These are phyloP conservation scores for Tritrichomonas foetus DNA, from an alignment of 208 protist species.

Conservation along the genomic window DNA sequence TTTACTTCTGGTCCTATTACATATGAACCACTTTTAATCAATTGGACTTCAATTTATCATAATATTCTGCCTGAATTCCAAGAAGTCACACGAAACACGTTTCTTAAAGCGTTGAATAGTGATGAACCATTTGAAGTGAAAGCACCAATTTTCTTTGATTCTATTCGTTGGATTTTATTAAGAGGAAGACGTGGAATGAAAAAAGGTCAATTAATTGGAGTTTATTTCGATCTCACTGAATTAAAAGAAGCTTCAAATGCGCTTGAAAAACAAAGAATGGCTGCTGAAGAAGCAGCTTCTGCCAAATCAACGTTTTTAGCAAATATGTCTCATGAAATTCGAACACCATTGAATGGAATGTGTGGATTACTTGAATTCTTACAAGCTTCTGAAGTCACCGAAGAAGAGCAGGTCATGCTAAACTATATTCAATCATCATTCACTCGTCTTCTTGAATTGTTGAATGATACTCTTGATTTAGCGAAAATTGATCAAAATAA, in stretches of 20 bases:
- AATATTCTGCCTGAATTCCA: neutral
- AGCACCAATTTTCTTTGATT: neutral
- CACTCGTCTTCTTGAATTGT: slow-evolving; percentile 2
- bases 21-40: neutral
- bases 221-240: slow-evolving; percentile 1
- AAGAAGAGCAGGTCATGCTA: slow-evolving; percentile 28
- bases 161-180: neutral
- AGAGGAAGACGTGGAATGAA: neutral
- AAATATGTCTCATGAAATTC: slow-evolving; percentile 45
- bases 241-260: neutral
- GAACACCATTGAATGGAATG: slow-evolving; percentile 45
- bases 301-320: slow-evolving; percentile 38
- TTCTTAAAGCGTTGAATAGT: neutral
- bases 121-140: neutral
- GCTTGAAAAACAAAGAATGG: neutral
- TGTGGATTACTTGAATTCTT: neutral
- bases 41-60: neutral
- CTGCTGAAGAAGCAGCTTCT: neutral
- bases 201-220: neutral
- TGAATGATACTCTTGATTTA: slow-evolving; percentile 42
- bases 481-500: slow-evolving; percentile 3
- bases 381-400: neutral
- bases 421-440: slow-evolving; percentile 11
- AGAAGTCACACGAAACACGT: too few species aligned
- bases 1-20: neutral